Base-by-base conservation (phyloP, 2,329 filamentous ascomycete species). In the Pyrenophora tritici-repentis region DNA sequence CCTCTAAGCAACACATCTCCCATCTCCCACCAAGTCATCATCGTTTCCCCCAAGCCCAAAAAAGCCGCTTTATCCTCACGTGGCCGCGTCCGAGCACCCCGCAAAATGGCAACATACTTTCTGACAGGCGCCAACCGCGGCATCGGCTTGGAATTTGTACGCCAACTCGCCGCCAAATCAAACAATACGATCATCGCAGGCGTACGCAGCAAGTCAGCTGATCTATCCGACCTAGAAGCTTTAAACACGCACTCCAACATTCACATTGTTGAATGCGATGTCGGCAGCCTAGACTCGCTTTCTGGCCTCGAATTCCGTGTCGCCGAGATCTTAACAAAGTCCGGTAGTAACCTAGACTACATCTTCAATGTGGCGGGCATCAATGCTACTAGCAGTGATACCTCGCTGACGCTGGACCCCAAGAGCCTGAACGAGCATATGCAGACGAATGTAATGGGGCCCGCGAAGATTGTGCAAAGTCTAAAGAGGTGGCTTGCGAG, bases 371-470 rank as follows among this genome's bases (percentile, higher is more conserved):
- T 77, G 34, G 75, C 75, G 0, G 76, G 73, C 13, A 73, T 79
- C 54, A 77, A 79, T 49, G 59, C 66, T 17, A 62, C 67, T 1
- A 61, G 68, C 0, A 46, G 60, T 7, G 71, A 79, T 42, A 76
- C 65, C 13, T 72, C 70, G 17, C 59, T 80, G 14, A 71, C 66
- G 0, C 70, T 81, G 1, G 71, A 71, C 8, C 58, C 73, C 0
- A 64, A 67, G 1, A 71, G 68, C 2, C 56, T 81, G 22, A 34
- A 68, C 2, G 59, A 71, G n/a, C 74, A 79, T 41, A 74, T 81
- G 42, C 63, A 70, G 20, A 64, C 74, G 55, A 81, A 81, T 47
- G 78, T 81, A 3, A 47, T 80, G 14, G 79, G 79, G 0, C 79
- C 79, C 0, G 78, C 78, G 1, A 77, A 77, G 49, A 70, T 75